Base-by-base conservation (phyloP, 257 asterid genomes). In the Nicotiana sylvestris region DNA sequence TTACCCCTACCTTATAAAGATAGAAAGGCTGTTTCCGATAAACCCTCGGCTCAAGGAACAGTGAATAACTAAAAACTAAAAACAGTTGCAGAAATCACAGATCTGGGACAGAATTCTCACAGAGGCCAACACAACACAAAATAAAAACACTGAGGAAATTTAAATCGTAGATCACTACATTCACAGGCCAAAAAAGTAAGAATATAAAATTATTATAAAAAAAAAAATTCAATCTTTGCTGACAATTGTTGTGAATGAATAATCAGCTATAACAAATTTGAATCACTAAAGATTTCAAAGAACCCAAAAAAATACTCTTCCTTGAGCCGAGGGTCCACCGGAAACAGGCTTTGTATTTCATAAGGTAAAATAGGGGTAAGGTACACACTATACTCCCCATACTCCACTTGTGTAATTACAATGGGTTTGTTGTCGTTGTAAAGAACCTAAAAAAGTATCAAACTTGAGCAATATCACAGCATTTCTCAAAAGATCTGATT, bases 151-250 rank as follows among this genome's bases (percentile, higher is more conserved):
- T 60, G 32, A 74, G 4, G 11, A 82, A 67, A 66, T 60, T 66
- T 53, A 83, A 76, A 76, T 46, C 80, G 81, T 66, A 81, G 87
- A 83, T 81, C 68, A 81, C 32, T 60, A 8, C 60, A 82, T 78
- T 46, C 76, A 57, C 29, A 68, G 61, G 69, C 77, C 46, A 76
- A 80, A 7, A 80, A n/a, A 61, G 46, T 25, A 37, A 67, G 18
- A 57, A 46, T 9, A 9, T 25, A 35, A 35, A 43, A 39, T 7
- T 1, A 39, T 1, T 7, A 3, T n/a, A 21, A 49, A 49, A 25
- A 18, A 18, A 11, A 46, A 80, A 25, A 43, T 43, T 9, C 9
- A 61, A 39, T 29, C 62, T 74, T 55, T 15, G 18, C 4, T 15
- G n/a, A 15, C n/a, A 13, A 55, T 17, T 12, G 17, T 11, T 51